These are phyloP conservation scores for Phalaenopsis equestris DNA, from an alignment of 106 monocot genomes.

Conservation along the genomic window DNA sequence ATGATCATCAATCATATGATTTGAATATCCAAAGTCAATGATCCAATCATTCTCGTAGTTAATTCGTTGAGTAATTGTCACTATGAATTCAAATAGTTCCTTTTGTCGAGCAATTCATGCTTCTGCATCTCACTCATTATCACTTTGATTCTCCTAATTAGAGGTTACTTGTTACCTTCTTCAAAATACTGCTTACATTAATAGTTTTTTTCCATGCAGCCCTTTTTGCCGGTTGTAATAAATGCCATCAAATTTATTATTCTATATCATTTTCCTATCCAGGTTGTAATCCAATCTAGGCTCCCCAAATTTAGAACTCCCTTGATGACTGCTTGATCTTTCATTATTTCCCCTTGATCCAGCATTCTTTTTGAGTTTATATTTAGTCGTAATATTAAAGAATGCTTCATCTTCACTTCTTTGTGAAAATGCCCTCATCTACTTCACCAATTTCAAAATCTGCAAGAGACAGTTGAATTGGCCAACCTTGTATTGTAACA, in stretches of 20 bases:
- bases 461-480: not conserved
- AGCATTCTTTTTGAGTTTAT: too few species aligned
- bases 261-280: not conserved
- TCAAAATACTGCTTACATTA: not conserved
- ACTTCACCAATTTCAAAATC: not conserved
- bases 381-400: not conserved
- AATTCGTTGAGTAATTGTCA: not conserved
- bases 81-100: not conserved
- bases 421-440: not conserved
- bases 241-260: not conserved
- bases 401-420: not conserved
- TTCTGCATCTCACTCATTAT: not conserved
- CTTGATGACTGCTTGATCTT: not conserved
- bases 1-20: slow-evolving; percentile 12
- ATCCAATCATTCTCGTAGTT: slow-evolving; percentile 5
- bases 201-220: not conserved
- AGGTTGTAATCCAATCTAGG: not conserved
- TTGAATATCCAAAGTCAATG: slow-evolving; percentile 3
- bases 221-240: slow-evolving; percentile 8
- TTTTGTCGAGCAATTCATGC: not conserved
- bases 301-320: not conserved
- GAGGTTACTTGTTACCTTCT: not conserved
- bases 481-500: not conserved
- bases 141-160: not conserved
- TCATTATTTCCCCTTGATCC: not conserved